Base-by-base conservation (phyloP, 1,284 basidiomycete species). In the Phlebopus sp. region DNA sequence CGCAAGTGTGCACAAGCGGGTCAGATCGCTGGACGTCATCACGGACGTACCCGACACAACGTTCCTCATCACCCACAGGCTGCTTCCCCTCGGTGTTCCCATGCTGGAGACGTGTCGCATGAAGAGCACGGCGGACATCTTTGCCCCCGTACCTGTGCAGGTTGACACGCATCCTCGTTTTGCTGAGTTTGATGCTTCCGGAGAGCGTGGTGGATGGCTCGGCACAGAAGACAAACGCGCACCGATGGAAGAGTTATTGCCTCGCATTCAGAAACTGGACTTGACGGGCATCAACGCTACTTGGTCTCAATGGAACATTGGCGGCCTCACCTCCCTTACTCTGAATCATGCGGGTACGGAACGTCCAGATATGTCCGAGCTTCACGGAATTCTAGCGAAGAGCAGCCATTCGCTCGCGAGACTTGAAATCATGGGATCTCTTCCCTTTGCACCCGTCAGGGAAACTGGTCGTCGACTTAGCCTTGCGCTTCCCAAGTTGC, bases 291-390 rank as follows among this genome's bases (percentile, higher is more conserved):
- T 42, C 9, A 23, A 35, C 25, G 31, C 44, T 5, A 40, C n/a
- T 2, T 52, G 51, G 51, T 3, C 17, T 9, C 11, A 25, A 13
- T 52, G 51, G 51, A 37, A 15, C 6, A 27, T 52, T 17, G 29
- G 29, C 3, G 37, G 31, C 3, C 37, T 52, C 18, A 51, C 49
- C 25, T 51, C 49, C 11, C 32, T 52, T 1, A 37, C 42, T 14
- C 52, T 52, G n/a, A 37, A 43, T 15, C 46, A 46, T 19, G 17
- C 27, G 11, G 3, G 36, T 2, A 11, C n/a, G 13, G 21, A 46
- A 11, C 44, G 49, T 5, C 51, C 51, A 17, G 11, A 36, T 27
- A 25, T 46, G 11, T 15, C 13, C 11, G 1, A 17, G 6, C 23
- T 52, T 6, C 36, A 41, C 9, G 7, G 10, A 10, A 18, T 52